These are phyloP conservation scores for Ceratobasidium sp. DNA, from an alignment of 1,284 basidiomycete genomes.

Conservation along the genomic window DNA sequence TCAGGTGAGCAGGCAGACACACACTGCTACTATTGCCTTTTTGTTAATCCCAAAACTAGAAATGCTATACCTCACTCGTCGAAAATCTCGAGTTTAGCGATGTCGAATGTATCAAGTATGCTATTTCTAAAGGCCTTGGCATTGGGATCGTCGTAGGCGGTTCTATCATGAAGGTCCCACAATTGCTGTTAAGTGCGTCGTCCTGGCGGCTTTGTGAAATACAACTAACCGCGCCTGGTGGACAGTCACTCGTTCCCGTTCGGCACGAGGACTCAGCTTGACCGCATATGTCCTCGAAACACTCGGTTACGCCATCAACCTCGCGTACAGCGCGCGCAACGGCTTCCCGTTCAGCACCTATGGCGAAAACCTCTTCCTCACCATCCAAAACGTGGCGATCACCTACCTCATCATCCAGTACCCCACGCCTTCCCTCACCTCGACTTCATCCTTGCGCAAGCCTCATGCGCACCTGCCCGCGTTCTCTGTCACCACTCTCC, in stretches of 20 bases:
- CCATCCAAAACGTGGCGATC: slow-evolving; percentile 85
- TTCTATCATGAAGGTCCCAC: slow-evolving; percentile 95
- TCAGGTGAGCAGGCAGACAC: slow-evolving; percentile 64
- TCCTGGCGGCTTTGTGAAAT: not conserved
- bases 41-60: slow-evolving; percentile 60
- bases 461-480: slow-evolving; percentile 53
- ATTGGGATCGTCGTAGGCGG: slow-evolving; percentile 94
- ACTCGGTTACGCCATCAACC: slow-evolving; percentile 85
- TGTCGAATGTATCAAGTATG: slow-evolving; percentile 88
- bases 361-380: slow-evolving; percentile 92
- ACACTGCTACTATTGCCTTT: slow-evolving; percentile 24
- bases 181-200: slow-evolving; percentile 77
- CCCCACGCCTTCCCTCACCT: slow-evolving; percentile 57
- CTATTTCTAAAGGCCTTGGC: slow-evolving; percentile 92
- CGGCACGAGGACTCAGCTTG: slow-evolving; percentile 86
- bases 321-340: slow-evolving; percentile 87
- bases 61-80: slow-evolving; percentile 84
- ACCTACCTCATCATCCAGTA: slow-evolving; percentile 83
- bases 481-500: slow-evolving; percentile 60
- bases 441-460: slow-evolving; percentile 51
- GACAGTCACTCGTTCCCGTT: slow-evolving; percentile 70
- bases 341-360: slow-evolving; percentile 95
- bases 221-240: not conserved
- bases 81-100: slow-evolving; percentile 90
- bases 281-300: slow-evolving; percentile 88